Evolutionary conservation across 805 yeast genomes (phyloP), one percentile per base, ranked within the genome.

Genomic region (Pichia heedii): DNA sequence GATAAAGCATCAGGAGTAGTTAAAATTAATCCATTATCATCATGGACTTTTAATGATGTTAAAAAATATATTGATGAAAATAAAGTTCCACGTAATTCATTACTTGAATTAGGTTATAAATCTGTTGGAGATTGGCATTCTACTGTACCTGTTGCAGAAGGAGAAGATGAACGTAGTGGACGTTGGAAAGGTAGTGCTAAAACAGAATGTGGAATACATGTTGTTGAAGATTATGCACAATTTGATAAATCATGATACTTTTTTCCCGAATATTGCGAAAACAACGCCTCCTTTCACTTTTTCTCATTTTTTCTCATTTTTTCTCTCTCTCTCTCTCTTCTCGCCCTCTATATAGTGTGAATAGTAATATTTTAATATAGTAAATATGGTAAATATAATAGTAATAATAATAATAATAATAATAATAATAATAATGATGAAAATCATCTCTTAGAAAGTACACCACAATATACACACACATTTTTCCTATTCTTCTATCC

Each of bases 51-150:
- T 61, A 56, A 67, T 12, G 78, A 81, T 51, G 95, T 89, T 20
- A 72, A 78, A 48, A 50, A 56, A 2, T 90, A 90, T 62, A 73
- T 89, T 47, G 79, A 80, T 46, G 71, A 68, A 32, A 66, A 87
- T 58, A 53, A 75, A 12, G 96, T 89, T 13, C 96, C 97, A 4
- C 86, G 84, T 65, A 90, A 90, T 57, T 87, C 76, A 48, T 69
- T 90, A 29, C 66, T 90, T 32, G 90, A 88, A 61, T 66, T 79
- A 44, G 97, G 97, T 0, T 90, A 89, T 63, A 81, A 87, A 56
- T 85, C 96, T 0, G 76, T 90, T 15, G 97, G 97, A 1, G 97
- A 90, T 62, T 90, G 89, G 76, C 97, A 90, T 62, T 85, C 95
- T 1, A 90, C 97, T 0, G 78, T 66, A 26, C 97, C 97, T 2